Percentiles rank a stretch among this genome's conserved stretches.
These are phyloP conservation scores for Huntiella savannae DNA, from an alignment of 2,329 filamentous ascomycete genomes.

Conservation along the genomic window DNA sequence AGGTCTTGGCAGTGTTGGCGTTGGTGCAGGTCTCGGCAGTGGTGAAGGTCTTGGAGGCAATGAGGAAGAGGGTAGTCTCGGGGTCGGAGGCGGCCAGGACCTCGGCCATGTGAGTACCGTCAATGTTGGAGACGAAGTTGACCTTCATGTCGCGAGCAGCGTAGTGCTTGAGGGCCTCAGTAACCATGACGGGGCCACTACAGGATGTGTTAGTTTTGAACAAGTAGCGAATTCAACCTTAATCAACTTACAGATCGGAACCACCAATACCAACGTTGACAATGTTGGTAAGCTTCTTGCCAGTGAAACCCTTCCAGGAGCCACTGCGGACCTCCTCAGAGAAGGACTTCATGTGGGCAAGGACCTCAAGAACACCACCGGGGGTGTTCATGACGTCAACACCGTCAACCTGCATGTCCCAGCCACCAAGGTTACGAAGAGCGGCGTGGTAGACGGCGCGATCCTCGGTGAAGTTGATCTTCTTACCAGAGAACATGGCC, in stretches of 20 bases:
- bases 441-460: constrained; percentile 92
- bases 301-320: constrained; percentile 90
- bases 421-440: constrained; percentile 72
- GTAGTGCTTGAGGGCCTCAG: constrained; percentile 91
- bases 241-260: constrained; percentile 71
- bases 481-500: constrained; percentile 91
- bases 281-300: constrained; percentile 92
- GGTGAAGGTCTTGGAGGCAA: constrained; percentile 98
- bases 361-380: constrained; percentile 73
- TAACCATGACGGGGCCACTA: constrained; percentile 96
- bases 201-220: constrained; percentile 12
- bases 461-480: constrained; percentile 98
- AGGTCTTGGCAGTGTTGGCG: constrained; percentile 87
- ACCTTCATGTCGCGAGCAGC: constrained; percentile 69
- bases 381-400: constrained; percentile 80
- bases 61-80: constrained; percentile 95
- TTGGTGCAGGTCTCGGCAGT: constrained; percentile 95
- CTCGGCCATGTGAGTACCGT: constrained; percentile 94
- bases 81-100: constrained; percentile 75
- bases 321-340: constrained; percentile 85
- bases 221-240: constrained; percentile 15
- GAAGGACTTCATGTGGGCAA: constrained; percentile 97
- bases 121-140: constrained; percentile 99
- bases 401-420: constrained; percentile 70
- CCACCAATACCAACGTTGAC: constrained; percentile 97